Evolutionary conservation across 345 rosid genomes (phyloP), one percentile per base, ranked within the genome.

Genomic region (Passiflora organensis): DNA sequence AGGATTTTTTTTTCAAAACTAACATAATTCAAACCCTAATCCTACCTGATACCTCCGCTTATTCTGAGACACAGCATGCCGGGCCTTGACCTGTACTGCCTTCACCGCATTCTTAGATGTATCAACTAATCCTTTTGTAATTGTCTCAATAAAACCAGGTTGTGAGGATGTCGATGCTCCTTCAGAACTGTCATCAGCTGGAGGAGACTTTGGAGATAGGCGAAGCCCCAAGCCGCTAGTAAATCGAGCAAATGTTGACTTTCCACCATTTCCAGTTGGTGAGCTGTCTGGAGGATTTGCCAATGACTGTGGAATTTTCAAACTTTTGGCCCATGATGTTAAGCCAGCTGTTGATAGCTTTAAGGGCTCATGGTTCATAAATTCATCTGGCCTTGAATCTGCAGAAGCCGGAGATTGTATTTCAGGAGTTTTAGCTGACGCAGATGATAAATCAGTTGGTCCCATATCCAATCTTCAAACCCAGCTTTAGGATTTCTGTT

Each of bases 61-160:
- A 66, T 87, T 87, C 72, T 87, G 95, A 15, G 95, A 87, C 42
- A 84, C 91, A 71, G 81, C 91, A 63, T 87, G 95, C 6, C 95
- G 74, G 69, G 95, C 95, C 82, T 80, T 87, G 55, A 87, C 89
- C 69, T 87, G 95, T 15, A 87, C 95, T 9, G 89, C 95, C 79
- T 82, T 87, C 49, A 87, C 95, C 51, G 95, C 91, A 73, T 74
- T 87, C 82, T 84, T 87, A 14, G 91, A 87, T 17, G 89, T 77
- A 73, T 87, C 91, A 22, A 87, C 91, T 58, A 87, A 72, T 18
- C 95, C 89, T 65, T 82, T 84, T 0, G 87, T 80, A 65, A 87
- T 72, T 21, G 91, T 67, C 48, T 87, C 95, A 72, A 87, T 34
- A 17, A 87, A 78, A 74, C 91, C 81, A 20, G 89, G 36, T 56